These are phyloP conservation scores for Pelargonium cotyledonis DNA, from an alignment of 441 rosid species.

Conservation along the genomic window DNA sequence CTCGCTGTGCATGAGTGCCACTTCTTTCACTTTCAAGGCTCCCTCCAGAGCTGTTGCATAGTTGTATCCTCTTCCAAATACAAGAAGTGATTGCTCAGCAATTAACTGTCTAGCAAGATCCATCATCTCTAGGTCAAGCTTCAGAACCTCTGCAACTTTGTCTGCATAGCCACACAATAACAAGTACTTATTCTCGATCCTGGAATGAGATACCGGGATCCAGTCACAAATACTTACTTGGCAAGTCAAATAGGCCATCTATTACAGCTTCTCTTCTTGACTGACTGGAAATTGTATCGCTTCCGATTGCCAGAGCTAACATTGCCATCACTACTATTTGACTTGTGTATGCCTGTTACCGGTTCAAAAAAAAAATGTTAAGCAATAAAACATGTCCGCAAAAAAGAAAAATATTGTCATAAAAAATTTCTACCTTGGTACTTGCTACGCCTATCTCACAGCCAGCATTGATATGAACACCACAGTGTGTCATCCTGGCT, in stretches of 20 bases:
- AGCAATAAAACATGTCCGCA: neutral
- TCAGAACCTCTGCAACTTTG: constrained; percentile 76
- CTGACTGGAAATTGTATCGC: constrained; percentile 66
- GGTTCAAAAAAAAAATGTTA: constrained; percentile 6
- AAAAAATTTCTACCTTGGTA: constrained; percentile 51
- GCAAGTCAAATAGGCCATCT: constrained; percentile 73
- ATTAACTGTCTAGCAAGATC: constrained; percentile 72
- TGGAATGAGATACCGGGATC: neutral
- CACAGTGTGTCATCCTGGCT: constrained; percentile 87
- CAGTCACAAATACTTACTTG: constrained; percentile 37
- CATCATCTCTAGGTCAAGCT: constrained; percentile 77
- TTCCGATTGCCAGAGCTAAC: constrained; percentile 88
- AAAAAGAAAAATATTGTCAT: neutral
- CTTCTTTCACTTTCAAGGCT: constrained; percentile 91
- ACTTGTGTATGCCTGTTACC: constrained; percentile 82
- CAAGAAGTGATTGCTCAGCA: constrained; percentile 83
- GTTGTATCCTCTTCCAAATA: constrained; percentile 92
- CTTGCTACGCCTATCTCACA: constrained; percentile 96
- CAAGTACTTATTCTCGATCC: neutral
- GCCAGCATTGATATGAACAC: constrained; percentile 92
- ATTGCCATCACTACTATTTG: constrained; percentile 95
- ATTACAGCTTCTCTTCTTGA: constrained; percentile 68
- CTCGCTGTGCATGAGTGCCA: constrained; percentile 93
- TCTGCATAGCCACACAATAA: constrained; percentile 33
- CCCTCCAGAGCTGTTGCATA: constrained; percentile 93